phyloP scores from a whole-genome alignment of 495 filamentous ascomycete species.

The Penicillium diatomitis region DNA sequence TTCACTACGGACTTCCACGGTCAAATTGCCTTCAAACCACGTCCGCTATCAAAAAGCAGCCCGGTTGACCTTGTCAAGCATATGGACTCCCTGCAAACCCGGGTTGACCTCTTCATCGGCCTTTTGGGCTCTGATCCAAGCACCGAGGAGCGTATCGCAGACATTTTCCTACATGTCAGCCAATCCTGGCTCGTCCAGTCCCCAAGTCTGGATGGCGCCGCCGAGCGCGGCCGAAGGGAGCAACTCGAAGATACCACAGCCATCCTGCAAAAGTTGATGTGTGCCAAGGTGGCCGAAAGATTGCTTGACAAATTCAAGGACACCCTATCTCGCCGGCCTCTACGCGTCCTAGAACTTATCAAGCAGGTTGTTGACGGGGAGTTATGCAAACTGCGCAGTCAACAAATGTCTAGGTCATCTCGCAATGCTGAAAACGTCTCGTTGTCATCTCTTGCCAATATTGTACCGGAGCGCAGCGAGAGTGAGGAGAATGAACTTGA shows the following conservation, averaged over 20 bases:
- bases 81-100: slow-evolving; percentile 28
- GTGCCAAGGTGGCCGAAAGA: slow-evolving; percentile 56
- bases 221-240: slow-evolving; percentile 5
- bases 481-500: slow-evolving; percentile 13
- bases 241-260: slow-evolving; percentile 23
- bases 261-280: slow-evolving; percentile 41
- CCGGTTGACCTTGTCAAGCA: slow-evolving; percentile 29
- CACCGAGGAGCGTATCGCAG: slow-evolving; percentile 48
- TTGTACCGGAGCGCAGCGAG: slow-evolving; percentile 15
- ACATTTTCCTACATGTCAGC: slow-evolving; percentile 56
- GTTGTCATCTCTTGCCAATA: slow-evolving; percentile 29
- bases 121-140: slow-evolving; percentile 43
- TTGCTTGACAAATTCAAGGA: slow-evolving; percentile 59
- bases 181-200: slow-evolving; percentile 48
- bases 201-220: neutral
- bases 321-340: slow-evolving; percentile 54
- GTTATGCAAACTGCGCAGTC: slow-evolving; percentile 9
- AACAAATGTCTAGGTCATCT: slow-evolving; percentile 1
- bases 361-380: slow-evolving; percentile 45
- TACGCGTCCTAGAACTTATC: slow-evolving; percentile 53
- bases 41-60: slow-evolving; percentile 4
- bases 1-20: slow-evolving; percentile 25
- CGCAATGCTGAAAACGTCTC: slow-evolving; percentile 19
- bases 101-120: slow-evolving; percentile 43
- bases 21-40: slow-evolving; percentile 28